Evolutionary conservation across 2,329 filamentous ascomycete species (phyloP).

Genomic region (Beauveria sp.): DNA sequence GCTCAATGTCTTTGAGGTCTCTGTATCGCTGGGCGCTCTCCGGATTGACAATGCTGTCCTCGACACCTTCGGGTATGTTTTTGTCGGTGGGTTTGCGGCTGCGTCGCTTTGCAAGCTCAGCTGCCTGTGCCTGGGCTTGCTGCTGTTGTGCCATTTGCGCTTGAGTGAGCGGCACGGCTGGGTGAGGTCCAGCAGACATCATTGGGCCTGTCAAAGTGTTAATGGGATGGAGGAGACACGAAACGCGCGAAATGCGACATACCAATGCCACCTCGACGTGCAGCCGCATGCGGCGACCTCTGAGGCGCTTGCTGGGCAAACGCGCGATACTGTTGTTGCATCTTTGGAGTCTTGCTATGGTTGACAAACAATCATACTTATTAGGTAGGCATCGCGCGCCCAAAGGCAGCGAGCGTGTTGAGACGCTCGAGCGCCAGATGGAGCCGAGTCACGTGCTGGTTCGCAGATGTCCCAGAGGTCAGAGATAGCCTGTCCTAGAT

Average conservation of each 20-base stretch:
- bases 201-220: slow-evolving; percentile 39
- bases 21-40: slow-evolving; percentile 78
- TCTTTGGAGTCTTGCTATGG: slow-evolving; percentile 23
- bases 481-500: too few species aligned
- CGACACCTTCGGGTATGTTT: slow-evolving; percentile 84
- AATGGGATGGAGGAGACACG: slow-evolving; percentile 5
- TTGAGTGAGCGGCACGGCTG: slow-evolving; percentile 43
- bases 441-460: too few species aligned
- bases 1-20: slow-evolving; percentile 78
- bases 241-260: slow-evolving; percentile 18
- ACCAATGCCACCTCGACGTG: slow-evolving; percentile 48
- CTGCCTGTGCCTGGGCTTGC: slow-evolving; percentile 44
- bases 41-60: slow-evolving; percentile 66
- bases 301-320: slow-evolving; percentile 45
- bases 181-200: slow-evolving; percentile 47
- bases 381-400: too few species aligned
- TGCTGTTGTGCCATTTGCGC: slow-evolving; percentile 47
- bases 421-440: too few species aligned
- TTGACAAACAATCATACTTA: not conserved
- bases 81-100: slow-evolving; percentile 90
- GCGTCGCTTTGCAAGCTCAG: slow-evolving; percentile 67
- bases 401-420: too few species aligned
- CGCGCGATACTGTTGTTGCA: slow-evolving; percentile 47
- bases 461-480: too few species aligned
- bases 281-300: slow-evolving; percentile 39